Conservation (phyloP, 371 early-diverging fungal genomes). For the Saksenaea oblongispora region DNA sequence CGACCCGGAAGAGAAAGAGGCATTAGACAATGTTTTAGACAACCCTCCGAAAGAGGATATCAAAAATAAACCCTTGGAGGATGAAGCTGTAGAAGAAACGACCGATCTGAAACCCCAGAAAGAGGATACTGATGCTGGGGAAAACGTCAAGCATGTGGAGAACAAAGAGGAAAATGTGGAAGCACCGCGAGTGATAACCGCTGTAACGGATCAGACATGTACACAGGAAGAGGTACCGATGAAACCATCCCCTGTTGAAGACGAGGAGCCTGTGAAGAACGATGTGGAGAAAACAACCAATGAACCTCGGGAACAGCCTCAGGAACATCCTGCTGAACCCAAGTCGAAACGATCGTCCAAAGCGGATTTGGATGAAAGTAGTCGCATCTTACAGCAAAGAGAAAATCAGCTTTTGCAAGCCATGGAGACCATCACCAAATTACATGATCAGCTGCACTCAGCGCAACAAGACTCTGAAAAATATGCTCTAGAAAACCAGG, state of each 20-base stretch:
- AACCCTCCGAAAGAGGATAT: neutral
- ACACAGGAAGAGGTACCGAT: neutral
- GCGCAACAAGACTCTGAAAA: constrained; percentile 39
- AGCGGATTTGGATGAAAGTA: neutral
- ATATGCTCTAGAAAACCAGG: constrained; percentile 14
- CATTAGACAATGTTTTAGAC: neutral
- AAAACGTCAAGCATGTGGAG: neutral
- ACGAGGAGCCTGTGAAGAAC: neutral
- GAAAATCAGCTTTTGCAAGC: constrained; percentile 64
- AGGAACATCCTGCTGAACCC: neutral
- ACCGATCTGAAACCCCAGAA: neutral
- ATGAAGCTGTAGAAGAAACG: constrained; percentile 1
- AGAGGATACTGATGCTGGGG: neutral
- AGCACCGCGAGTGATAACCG: neutral
- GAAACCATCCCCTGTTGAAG: neutral
- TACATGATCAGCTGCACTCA: constrained; percentile 62
- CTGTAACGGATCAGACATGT: neutral
- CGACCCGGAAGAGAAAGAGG: neutral
- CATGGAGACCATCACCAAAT: constrained; percentile 62
- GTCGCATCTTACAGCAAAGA: constrained; percentile 56
- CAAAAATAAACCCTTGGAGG: neutral
- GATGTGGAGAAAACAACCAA: neutral
- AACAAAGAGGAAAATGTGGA: neutral
- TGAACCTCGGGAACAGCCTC: neutral
- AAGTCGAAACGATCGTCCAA: neutral